Evolutionary conservation across 2,329 filamentous ascomycete genomes (phyloP), one percentile per base, ranked within the genome.

Genomic region (Diaporthe vaccinii): DNA sequence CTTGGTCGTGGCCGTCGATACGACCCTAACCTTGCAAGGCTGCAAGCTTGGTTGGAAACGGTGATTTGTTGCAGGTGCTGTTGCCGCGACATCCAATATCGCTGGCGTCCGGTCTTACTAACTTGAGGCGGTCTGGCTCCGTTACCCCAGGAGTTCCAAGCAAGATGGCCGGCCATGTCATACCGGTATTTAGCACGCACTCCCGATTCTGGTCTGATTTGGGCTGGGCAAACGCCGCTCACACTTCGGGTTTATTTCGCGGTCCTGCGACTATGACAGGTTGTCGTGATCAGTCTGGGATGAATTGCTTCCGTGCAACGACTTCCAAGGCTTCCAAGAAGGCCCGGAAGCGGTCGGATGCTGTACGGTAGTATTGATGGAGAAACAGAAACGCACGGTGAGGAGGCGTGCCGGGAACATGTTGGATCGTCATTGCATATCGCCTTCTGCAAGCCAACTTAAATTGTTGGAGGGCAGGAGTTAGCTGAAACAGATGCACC

Each of bases 21-120:
- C 34, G 20, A 55, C 65, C 49, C 46, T 41, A 69, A 69, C 65
- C 65, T 69, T 69, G 65, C 49, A 69, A 31, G 65, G 65, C 65
- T 69, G n/a, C 59, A 44, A 62, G 59, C 59, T 62, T 62, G 36
- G 36, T 44, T 61, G 49, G 58, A 55, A 69, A 41, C 49, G 65
- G 65, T 49, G 65, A 41, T 55, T 69, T 69, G 65, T 69, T 69
- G 65, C 65, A 69, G 65, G 49, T 41, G 65, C 65, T 53, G n/a
- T 69, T 69, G 65, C 65, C 65, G 46, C 44, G 62, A 51, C 44
- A 51, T 67, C 44, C 62, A 68, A 53, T 39, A 68, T 68, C 22
- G 65, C 65, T 31, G 49, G 65, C 65, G 34, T 28, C 65, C n/a
- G 49, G 65, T 34, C 65, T 28, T 25, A 34, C 65, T 31, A 69